Percentiles rank a stretch among this genome's conserved stretches.
phyloP scores from a whole-genome alignment of 495 filamentous ascomycete species.

The Penicillium nucicola region DNA sequence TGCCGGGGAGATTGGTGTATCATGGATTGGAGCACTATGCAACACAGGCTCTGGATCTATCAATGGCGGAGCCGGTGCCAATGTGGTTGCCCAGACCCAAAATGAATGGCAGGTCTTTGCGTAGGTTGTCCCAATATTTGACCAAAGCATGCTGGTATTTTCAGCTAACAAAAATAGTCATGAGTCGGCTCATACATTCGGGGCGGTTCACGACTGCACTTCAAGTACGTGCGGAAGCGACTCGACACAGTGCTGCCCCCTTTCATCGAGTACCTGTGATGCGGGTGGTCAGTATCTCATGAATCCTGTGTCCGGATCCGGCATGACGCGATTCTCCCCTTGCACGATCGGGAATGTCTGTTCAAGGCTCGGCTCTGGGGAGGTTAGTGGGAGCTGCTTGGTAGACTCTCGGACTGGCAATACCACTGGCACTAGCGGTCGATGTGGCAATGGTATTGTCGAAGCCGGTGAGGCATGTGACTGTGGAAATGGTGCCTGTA shows the following conservation, averaged over 20 bases:
- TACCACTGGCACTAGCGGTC: conserved; percentile 66
- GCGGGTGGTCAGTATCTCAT: conserved; percentile 76
- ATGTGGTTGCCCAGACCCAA: conserved; percentile 76
- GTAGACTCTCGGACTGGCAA: conserved; percentile 54
- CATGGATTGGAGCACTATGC: conserved; percentile 85
- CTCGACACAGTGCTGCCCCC: conserved; percentile 75
- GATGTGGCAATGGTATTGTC: conserved; percentile 92
- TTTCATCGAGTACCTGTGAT: conserved; percentile 62
- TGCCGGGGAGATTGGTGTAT: conserved; percentile 74
- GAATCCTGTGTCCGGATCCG: conserved; percentile 74
- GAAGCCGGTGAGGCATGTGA: conserved; percentile 92
- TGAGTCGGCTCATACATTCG: conserved; percentile 88
- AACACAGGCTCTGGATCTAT: conserved; percentile 47
- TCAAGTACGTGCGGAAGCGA: conserved; percentile 59
- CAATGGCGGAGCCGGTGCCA: conserved; percentile 61
- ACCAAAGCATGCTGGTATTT: neutral
- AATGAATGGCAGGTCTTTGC: conserved; percentile 93
- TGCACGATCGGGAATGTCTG: conserved; percentile 90
- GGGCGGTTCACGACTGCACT: conserved; percentile 87
- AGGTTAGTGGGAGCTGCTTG: conserved; percentile 67
- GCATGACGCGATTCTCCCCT: conserved; percentile 74
- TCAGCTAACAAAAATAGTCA: conserved; percentile 39
- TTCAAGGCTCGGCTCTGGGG: conserved; percentile 67
- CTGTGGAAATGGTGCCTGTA: conserved; percentile 71
- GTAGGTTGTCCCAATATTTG: conserved; percentile 8